A percentile compares a stretch with the other conserved stretches of the same genome.
phyloP scores from a whole-genome alignment of 768 basidiomycete genomes.

The Phaeotremella fagi region DNA sequence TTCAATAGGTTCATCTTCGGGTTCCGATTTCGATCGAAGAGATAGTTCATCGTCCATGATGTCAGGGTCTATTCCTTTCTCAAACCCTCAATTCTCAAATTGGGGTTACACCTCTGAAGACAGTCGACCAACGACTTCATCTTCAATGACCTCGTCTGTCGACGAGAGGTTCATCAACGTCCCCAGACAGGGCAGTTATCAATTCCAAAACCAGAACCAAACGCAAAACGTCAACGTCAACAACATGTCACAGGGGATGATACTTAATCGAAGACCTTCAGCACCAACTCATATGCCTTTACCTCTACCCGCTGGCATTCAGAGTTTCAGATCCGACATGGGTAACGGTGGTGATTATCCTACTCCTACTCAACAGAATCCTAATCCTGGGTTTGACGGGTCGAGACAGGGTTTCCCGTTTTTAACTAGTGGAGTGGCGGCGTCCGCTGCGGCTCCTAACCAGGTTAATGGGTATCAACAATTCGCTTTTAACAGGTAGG shows the following conservation, averaged over 20 bases:
- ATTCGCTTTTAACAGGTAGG: neutral
- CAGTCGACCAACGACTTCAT: conserved; percentile 22
- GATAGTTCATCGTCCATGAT: conserved; percentile 23
- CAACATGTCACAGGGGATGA: neutral
- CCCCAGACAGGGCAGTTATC: neutral
- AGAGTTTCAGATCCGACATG: conserved; percentile 26
- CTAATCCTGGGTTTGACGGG: conserved; percentile 12
- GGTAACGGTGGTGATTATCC: conserved; percentile 21
- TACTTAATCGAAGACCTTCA: conserved; percentile 12
- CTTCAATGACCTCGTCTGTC: conserved; percentile 28
- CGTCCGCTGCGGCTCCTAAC: conserved; percentile 42
- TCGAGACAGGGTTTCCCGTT: conserved; percentile 9
- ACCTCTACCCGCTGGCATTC: conserved; percentile 6
- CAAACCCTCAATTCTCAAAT: neutral
- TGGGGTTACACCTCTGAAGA: conserved; percentile 7
- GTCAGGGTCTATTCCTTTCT: conserved; percentile 15
- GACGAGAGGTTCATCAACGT: conserved; percentile 7
- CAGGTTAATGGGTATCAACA: conserved; percentile 48
- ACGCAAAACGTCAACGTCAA: conserved; percentile 1
- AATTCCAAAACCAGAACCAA: neutral
- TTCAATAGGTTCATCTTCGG: conserved; percentile 8
- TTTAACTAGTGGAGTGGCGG: conserved; percentile 55
- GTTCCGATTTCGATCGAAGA: conserved; percentile 30
- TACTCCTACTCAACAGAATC: conserved; percentile 38
- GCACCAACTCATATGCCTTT: conserved; percentile 31